phyloP scores from a whole-genome alignment of 2,329 filamentous ascomycete species.

The Aspergillus pseudoterreus region DNA sequence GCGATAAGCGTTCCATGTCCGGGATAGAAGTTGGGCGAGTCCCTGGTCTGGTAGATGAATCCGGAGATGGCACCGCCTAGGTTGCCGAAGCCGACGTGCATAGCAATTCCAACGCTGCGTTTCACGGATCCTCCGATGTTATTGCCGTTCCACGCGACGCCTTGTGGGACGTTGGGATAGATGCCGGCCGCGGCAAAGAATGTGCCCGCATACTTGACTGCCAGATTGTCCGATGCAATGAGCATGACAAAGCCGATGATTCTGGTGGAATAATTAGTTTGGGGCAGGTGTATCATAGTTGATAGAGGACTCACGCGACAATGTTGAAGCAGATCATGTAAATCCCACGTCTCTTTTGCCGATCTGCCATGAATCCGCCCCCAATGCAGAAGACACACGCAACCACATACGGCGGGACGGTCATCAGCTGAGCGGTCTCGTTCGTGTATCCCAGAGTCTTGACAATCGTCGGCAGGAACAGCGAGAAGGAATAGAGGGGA shows the following conservation, averaged over 20 bases:
- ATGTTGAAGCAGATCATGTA: conserved; percentile 13
- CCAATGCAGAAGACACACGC: conserved; percentile 9
- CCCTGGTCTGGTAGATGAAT: conserved; percentile 8
- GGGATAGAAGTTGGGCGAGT: conserved; percentile 1
- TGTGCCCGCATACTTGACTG: conserved; percentile 10
- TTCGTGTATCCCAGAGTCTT: conserved; percentile 8
- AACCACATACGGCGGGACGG: conserved; percentile 6
- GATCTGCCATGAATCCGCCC: conserved; percentile 7
- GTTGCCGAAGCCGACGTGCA: conserved; percentile 11
- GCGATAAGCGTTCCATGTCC: conserved; percentile 10
- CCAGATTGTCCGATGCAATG: conserved; percentile 5
- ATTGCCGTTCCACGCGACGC: conserved; percentile 12
- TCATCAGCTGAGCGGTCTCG: conserved; percentile 10
- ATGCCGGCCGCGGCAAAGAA: conserved; percentile 12
- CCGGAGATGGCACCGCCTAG: conserved; percentile 6
- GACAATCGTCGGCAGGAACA: conserved; percentile 12
- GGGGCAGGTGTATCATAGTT: no score
- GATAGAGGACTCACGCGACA: conserved; percentile 4
- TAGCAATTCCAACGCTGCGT: conserved; percentile 10
- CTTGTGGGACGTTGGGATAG: conserved; percentile 10
- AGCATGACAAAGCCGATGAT: conserved; percentile 13
- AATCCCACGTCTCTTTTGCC: conserved; percentile 2
- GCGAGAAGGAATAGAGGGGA: conserved; percentile 9
- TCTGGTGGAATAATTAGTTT: background rate
- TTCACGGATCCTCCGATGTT: conserved; percentile 11